phyloP scores from a whole-genome alignment of 1,284 basidiomycete species.

The Cutaneotrichosporon sp. region DNA sequence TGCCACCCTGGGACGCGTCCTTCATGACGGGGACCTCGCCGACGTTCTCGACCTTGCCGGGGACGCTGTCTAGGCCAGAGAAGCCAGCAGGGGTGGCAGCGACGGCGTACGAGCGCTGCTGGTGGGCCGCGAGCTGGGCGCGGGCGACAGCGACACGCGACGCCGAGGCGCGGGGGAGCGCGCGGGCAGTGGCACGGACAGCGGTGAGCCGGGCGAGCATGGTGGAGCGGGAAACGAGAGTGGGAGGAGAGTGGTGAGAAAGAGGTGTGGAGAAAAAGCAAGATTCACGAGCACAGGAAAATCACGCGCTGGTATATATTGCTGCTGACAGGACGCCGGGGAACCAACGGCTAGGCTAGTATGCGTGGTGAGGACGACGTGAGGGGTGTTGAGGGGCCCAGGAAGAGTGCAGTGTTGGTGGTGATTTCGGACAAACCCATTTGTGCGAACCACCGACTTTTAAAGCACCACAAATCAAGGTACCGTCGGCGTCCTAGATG shows the following conservation, averaged over 20 bases:
- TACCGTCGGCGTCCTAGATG: too few relatives aligned
- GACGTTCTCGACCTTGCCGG: conserved; percentile 17
- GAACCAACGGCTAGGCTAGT: background rate
- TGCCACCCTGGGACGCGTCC: conserved; percentile 47
- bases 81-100: conserved; percentile 14
- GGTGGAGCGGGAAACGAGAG: background rate
- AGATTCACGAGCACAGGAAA: background rate
- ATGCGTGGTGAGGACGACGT: background rate
- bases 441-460: conserved; percentile 29
- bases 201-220: conserved; percentile 17
- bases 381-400: background rate
- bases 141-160: conserved; percentile 12
- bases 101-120: conserved; percentile 13
- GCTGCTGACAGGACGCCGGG: background rate
- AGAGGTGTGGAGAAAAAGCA: background rate
- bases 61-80: conserved; percentile 15
- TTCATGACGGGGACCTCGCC: conserved; percentile 11
- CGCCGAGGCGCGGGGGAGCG: conserved; percentile 17
- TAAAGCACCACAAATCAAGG: conserved; percentile 7
- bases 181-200: conserved; percentile 15
- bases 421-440: conserved; percentile 12
- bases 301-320: too few relatives aligned
- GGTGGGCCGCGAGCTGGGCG: background rate
- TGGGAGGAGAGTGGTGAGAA: background rate
- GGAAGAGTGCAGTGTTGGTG: background rate